These are phyloP conservation scores for Alternaria gansuensis DNA, from an alignment of 2,329 filamentous ascomycete genomes.

Conservation along the genomic window DNA sequence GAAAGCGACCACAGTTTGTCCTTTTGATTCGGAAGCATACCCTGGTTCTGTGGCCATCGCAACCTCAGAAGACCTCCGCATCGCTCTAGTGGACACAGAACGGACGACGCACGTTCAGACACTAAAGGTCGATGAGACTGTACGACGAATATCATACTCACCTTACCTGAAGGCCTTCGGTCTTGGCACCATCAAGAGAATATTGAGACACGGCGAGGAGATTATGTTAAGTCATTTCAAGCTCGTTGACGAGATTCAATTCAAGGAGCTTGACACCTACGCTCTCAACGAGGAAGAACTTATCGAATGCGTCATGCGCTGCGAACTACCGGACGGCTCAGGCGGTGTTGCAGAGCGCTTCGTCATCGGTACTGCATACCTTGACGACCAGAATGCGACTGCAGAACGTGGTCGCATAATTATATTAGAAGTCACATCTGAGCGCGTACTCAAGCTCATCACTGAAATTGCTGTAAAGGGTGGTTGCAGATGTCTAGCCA, in stretches of 20 bases:
- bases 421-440: conserved; percentile 80
- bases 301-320: conserved; percentile 83
- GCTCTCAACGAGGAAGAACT: conserved; percentile 74
- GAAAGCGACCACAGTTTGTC: conserved; percentile 80
- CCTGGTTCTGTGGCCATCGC: conserved; percentile 83
- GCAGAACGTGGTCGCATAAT: conserved; percentile 76
- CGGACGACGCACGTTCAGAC: conserved; percentile 88
- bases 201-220: conserved; percentile 75
- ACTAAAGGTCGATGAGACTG: conserved; percentile 79
- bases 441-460: conserved; percentile 76
- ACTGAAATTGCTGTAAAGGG: conserved; percentile 76
- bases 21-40: conserved; percentile 83
- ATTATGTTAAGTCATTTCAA: conserved; percentile 81
- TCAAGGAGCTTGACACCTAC: conserved; percentile 78
- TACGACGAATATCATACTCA: conserved; percentile 87
- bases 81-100: conserved; percentile 83
- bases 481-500: conserved; percentile 79
- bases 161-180: conserved; percentile 81
- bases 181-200: conserved; percentile 82
- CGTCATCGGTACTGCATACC: conserved; percentile 86
- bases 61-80: conserved; percentile 76
- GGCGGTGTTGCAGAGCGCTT: conserved; percentile 75
- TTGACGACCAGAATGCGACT: conserved; percentile 67
- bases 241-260: conserved; percentile 89
- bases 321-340: conserved; percentile 71